A percentile compares a stretch with the other conserved stretches of the same genome.
These are phyloP conservation scores for Pseudocercospora vitis DNA, from an alignment of 2,329 filamentous ascomycete species.

Conservation along the genomic window DNA sequence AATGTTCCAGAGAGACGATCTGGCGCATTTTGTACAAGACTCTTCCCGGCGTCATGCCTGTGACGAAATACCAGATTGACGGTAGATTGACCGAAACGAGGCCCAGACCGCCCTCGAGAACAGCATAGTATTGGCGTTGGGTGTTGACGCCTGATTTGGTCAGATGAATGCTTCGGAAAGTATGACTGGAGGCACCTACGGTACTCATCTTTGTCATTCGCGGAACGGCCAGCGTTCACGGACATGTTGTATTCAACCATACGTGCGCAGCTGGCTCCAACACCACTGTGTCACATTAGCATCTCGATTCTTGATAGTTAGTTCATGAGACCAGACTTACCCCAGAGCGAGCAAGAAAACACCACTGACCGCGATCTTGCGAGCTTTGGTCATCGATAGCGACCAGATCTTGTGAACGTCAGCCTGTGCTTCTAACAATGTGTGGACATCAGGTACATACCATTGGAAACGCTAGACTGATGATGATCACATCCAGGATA, in stretches of 20 bases:
- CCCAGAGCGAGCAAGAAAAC: constrained; percentile 9
- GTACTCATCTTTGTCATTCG: constrained; percentile 10
- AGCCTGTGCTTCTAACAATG: neutral
- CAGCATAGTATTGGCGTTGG: constrained; percentile 1
- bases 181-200: neutral
- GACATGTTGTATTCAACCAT: neutral
- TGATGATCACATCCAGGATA: constrained; percentile 6
- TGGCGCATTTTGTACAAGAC: neutral
- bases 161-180: neutral
- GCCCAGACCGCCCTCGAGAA: constrained; percentile 11
- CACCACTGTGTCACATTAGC: constrained; percentile 1
- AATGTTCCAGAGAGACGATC: neutral
- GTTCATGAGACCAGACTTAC: neutral
- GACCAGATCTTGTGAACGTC: constrained; percentile 6
- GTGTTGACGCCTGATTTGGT: constrained; percentile 6
- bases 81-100: constrained; percentile 9
- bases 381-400: neutral
- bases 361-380: neutral
- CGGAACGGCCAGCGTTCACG: neutral
- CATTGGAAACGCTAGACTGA: constrained; percentile 7
- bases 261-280: constrained; percentile 1
- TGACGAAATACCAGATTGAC: constrained; percentile 9
- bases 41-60: neutral
- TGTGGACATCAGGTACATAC: neutral
- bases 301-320: neutral